Evolutionary conservation across 345 rosid species (phyloP), one percentile per base, ranked within the genome.

Genomic region (Stellera chamaejasme): DNA sequence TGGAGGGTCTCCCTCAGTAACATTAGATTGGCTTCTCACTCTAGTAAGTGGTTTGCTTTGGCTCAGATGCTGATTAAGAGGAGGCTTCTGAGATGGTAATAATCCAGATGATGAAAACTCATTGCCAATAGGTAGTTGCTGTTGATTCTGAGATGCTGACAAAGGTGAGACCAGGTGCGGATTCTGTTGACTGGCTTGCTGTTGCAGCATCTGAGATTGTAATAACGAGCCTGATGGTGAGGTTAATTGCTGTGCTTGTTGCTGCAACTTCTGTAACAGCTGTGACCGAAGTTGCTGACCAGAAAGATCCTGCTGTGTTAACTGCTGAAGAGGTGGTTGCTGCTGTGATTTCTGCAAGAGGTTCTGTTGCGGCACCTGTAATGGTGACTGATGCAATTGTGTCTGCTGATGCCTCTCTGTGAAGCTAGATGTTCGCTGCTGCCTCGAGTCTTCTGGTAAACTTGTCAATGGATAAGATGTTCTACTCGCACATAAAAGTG

Each of bases 1-100:
- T 61, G 97, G 99, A 59, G 88, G 84, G 55, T 93, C 97, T 66
- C 89, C 93, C 65, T 88, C 97, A 7, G 96, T 86, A 50, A 81
- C 75, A 45, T 76, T 76, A 54, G 96, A 86, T 64, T 72, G 81
- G 53, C 82, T 81, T 74, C 74, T 82, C 63, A 82, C 67, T 54
- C 74, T 62, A 42, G 62, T 61, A 44, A 72, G 70, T 52, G 76
- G 70, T 49, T 79, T 81, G 69, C 75, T 82, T 70, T 74, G 81
- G 56, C 67, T 75, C 51, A 74, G 90, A 23, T 73, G 71, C 52
- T 76, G 95, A 77, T 65, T 84, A 63, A 58, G 68, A 59, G 77
- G 71, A 70, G 72, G 68, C 62, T 79, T 79, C 55, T 85, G 88
- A 25, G 87, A 69, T 63, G 70, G 91, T 74, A 70, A 64, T 52